Conservation (phyloP, 2,329 filamentous ascomycete genomes). For the Lachnellula arida region DNA sequence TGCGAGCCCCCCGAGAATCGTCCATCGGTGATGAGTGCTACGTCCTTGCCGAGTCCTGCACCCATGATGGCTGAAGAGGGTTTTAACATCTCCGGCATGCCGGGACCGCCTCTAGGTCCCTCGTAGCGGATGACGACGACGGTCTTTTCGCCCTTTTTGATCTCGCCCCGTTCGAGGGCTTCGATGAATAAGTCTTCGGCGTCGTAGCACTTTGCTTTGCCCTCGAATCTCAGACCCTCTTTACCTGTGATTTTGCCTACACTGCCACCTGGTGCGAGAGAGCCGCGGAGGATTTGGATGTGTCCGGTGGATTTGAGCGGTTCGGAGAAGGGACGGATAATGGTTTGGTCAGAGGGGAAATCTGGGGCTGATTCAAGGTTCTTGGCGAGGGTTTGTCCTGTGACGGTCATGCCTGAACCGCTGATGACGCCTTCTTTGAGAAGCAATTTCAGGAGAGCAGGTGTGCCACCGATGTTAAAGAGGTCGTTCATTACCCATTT, state of each 20-base stretch:
- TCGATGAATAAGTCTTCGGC: conserved; percentile 64
- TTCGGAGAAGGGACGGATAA: conserved; percentile 63
- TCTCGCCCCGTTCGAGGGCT: conserved; percentile 61
- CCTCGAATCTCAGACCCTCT: conserved; percentile 62
- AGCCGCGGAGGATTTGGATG: conserved; percentile 67
- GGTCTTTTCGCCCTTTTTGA: conserved; percentile 72
- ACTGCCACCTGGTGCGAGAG: conserved; percentile 62
- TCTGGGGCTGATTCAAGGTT: conserved; percentile 54
- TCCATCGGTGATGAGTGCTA: conserved; percentile 69
- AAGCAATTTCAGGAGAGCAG: conserved; percentile 52
- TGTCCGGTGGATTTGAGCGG: conserved; percentile 69
- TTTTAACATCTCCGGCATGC: conserved; percentile 73
- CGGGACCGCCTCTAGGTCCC: conserved; percentile 67
- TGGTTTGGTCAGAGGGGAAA: conserved; percentile 64
- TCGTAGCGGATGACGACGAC: conserved; percentile 73
- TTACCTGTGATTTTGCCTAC: conserved; percentile 77
- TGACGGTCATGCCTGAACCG: conserved; percentile 56
- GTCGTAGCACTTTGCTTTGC: conserved; percentile 67
- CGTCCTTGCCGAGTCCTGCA: conserved; percentile 63
- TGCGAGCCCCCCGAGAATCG: conserved; percentile 55
- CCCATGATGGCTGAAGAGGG: conserved; percentile 70
- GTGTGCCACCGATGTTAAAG: conserved; percentile 52
- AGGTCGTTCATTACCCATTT: conserved; percentile 59
- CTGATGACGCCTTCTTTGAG: conserved; percentile 54
- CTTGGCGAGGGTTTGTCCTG: conserved; percentile 53